Evolutionary conservation across 345 rosid species (phyloP).

Genomic region (Crucihimalaya himalaica): DNA sequence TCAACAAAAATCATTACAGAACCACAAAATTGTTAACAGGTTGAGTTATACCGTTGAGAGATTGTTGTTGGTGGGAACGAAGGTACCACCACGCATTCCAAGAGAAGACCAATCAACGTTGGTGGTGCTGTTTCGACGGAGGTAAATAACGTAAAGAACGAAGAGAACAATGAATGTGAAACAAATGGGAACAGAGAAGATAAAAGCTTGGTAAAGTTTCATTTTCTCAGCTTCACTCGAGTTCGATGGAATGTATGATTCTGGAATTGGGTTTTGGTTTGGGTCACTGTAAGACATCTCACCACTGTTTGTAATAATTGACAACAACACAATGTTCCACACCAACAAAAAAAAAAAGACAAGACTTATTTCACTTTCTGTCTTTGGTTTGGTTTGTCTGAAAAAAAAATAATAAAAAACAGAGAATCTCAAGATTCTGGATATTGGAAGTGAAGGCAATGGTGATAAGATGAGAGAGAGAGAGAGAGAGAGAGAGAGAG

Average conservation of each 20-base stretch:
- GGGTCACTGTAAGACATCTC: constrained; percentile 50
- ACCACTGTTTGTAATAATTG: not conserved
- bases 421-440: no score
- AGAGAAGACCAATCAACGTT: constrained; percentile 69
- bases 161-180: constrained; percentile 67
- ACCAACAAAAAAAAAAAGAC: not conserved
- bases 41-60: constrained; percentile 13
- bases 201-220: constrained; percentile 67
- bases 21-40: not conserved
- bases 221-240: constrained; percentile 41
- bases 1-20: not conserved
- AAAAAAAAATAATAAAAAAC: no score
- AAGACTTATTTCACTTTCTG: not conserved
- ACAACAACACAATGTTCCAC: not conserved
- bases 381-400: not conserved
- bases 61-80: constrained; percentile 21
- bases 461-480: constrained; percentile 22
- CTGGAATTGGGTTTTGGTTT: constrained; percentile 37
- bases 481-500: constrained; percentile 6
- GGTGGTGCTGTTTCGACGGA: constrained; percentile 54
- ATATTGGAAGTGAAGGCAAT: no score
- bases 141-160: constrained; percentile 71
- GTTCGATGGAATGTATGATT: constrained; percentile 31
- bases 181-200: constrained; percentile 68
- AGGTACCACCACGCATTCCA: constrained; percentile 49